Evolutionary conservation across 1,139 yeast species (phyloP), one percentile per base, ranked within the genome.

Genomic region (Protomyces inouyei): DNA sequence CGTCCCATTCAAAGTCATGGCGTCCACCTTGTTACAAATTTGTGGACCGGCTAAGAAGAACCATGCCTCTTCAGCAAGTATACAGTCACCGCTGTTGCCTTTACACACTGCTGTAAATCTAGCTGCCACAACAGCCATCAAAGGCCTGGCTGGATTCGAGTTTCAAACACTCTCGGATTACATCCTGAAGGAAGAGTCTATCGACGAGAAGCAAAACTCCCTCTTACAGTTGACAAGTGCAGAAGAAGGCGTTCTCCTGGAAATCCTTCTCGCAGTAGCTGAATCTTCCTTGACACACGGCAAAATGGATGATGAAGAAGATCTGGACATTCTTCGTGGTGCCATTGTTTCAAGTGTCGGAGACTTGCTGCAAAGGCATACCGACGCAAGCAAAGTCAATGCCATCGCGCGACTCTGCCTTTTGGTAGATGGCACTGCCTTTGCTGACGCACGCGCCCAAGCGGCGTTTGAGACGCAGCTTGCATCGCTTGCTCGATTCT

Each of bases 161-260:
- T 73, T 74, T 73, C 55, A 66, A 12, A 52, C 57, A 9, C 61
- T 73, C 12, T 66, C 68, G 2, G 66, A 67, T 12, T 71, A 71
- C 51, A 70, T 75, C 8, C 64, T 72, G 28, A 72, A 69, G 63
- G 77, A 75, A 57, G 71, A 71, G 48, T 72, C 75, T 6, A 67
- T 73, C 9, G 60, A 69, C 10, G 52, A 66, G 8, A 68, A 68
- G 18, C 67, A 67, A 3, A 69, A 67, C 18, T 51, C n/a, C 28
- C 12, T 25, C 35, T 56, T 3, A 52, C 66, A 18, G 52, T 63
- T 70, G 37, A 68, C 68, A 51, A 67, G 70, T n/a, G 66, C 69
- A 9, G 71, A 73, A 38, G 72, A 70, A 52, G 63, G 61, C 8
- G 66, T 70, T 14, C 65, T 75, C 28, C 66, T 74, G 21, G 76